Evolutionary conservation across 495 filamentous ascomycete species (phyloP).

Genomic region (Staphylotrichum tortipilum): DNA sequence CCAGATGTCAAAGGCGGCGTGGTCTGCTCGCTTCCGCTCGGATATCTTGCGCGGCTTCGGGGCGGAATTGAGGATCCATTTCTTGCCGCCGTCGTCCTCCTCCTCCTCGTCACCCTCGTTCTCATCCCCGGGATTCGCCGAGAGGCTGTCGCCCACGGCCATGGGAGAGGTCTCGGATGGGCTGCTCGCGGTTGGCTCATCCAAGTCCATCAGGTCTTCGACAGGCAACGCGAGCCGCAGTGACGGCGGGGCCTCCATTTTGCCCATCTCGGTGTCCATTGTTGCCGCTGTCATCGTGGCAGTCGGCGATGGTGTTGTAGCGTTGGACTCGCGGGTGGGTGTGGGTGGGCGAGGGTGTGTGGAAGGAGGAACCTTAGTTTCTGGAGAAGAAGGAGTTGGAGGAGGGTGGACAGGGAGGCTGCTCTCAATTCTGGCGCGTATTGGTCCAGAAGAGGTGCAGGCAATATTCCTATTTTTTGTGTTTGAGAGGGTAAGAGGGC

Average conservation of each 20-base stretch:
- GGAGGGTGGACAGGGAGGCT: background rate
- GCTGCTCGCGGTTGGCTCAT: background rate
- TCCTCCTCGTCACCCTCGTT: constrained; percentile 10
- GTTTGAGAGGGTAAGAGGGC: background rate
- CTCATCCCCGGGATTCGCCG: background rate
- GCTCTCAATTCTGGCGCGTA: no score
- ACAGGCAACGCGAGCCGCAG: background rate
- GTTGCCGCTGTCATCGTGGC: background rate
- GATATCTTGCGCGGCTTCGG: constrained; percentile 31
- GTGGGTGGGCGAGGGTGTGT: background rate
- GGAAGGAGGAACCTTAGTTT: background rate
- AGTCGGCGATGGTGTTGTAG: no score
- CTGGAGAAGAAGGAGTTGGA: background rate
- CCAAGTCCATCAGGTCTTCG: constrained; percentile 1
- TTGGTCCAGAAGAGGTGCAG: background rate
- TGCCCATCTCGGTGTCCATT: background rate
- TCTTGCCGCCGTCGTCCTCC: constrained; percentile 13
- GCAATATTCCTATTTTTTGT: no score
- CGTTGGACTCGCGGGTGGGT: no score
- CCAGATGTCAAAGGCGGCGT: constrained; percentile 45
- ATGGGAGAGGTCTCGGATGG: background rate
- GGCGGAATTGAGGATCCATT: constrained; percentile 15
- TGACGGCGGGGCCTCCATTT: background rate
- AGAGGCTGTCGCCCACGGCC: no score
- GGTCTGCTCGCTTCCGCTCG: constrained; percentile 41